Conservation (phyloP, 2,329 filamentous ascomycete genomes). For the Cryphonectria japonica region DNA sequence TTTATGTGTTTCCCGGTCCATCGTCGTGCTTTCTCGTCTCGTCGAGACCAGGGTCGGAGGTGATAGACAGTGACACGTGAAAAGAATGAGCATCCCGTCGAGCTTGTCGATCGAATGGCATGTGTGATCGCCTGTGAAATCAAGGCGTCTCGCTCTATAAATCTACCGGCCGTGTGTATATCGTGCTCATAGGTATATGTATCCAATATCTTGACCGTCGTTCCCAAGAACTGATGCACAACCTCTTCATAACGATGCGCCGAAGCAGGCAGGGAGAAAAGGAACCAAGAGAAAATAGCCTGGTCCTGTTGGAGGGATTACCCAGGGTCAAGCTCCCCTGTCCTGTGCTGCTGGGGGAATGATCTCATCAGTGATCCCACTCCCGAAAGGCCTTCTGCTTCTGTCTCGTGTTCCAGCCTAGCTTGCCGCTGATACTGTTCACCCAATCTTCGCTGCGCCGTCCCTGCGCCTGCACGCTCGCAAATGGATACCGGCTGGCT, state of each 20-base stretch:
- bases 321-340: neutral
- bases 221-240: neutral
- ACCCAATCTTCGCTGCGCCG: constrained; percentile 78
- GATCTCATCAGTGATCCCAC: constrained; percentile 41
- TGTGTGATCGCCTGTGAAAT: neutral
- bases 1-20: neutral
- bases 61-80: neutral
- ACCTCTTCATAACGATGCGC: neutral
- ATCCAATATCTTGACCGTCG: neutral
- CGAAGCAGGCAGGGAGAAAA: neutral
- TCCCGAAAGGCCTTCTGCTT: constrained; percentile 68
- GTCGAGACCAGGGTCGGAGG: neutral
- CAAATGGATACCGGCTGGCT: constrained; percentile 79
- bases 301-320: neutral
- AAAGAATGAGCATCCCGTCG: neutral
- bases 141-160: neutral
- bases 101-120: neutral
- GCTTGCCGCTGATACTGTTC: constrained; percentile 76
- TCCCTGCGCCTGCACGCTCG: constrained; percentile 72
- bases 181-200: neutral
- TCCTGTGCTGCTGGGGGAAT: neutral
- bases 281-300: neutral
- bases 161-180: neutral
- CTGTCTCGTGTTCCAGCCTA: constrained; percentile 81
- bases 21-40: neutral